Evolutionary conservation across 768 basidiomycete species (phyloP).

Genomic region (Suillus occidentalis): DNA sequence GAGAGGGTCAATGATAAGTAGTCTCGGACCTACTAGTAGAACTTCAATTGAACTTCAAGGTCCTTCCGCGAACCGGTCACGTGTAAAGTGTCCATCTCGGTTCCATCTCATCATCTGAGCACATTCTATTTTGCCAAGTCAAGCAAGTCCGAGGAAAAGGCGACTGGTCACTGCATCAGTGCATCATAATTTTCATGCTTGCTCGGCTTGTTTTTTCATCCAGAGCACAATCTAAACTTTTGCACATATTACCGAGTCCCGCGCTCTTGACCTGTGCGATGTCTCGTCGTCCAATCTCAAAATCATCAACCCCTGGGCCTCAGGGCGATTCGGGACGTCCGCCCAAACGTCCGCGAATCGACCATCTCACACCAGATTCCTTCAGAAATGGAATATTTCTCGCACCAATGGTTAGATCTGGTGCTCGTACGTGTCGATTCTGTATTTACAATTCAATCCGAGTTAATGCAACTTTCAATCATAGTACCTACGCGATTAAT

Average conservation of each 20-base stretch:
- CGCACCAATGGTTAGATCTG: constrained; percentile 98
- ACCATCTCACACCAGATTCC: constrained; percentile 64
- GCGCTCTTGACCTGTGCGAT: constrained; percentile 29
- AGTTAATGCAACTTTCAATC: constrained; percentile 16
- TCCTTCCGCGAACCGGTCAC: constrained; percentile 2
- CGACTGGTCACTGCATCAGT: too few species aligned
- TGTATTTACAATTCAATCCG: neutral
- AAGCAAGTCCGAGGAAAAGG: neutral
- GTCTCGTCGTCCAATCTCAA: constrained; percentile 54
- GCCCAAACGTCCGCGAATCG: constrained; percentile 54
- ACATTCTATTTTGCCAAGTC: neutral
- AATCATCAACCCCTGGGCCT: constrained; percentile 36
- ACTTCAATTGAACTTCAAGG: neutral
- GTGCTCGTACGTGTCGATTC: constrained; percentile 62
- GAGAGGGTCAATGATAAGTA: neutral
- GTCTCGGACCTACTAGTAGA: neutral
- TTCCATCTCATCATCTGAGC: neutral
- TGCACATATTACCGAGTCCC: neutral
- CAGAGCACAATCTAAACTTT: neutral
- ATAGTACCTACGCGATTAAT: constrained; percentile 84
- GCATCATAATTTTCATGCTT: neutral
- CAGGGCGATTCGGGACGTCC: constrained; percentile 25
- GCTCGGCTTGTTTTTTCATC: neutral
- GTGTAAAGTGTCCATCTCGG: neutral
- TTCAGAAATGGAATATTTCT: constrained; percentile 90